Conservation (phyloP, 371 early-diverging fungal genomes). For the Rhizopus arrhizus region DNA sequence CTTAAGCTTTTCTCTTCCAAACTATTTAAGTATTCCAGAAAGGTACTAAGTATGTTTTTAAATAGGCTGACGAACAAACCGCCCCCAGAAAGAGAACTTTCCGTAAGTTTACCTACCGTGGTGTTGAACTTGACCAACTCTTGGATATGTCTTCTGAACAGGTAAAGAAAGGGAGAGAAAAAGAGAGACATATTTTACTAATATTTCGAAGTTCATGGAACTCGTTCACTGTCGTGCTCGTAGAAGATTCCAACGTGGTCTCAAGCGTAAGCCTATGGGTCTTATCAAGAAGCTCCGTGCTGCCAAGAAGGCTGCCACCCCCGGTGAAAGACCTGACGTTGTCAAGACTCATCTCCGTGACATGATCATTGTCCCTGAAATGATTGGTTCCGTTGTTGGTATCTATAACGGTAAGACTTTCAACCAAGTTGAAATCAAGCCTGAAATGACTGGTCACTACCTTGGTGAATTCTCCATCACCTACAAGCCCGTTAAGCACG, state of each 20-base stretch:
- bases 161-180: conserved; percentile 30
- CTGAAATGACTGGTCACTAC: conserved; percentile 99
- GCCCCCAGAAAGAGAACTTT: conserved; percentile 90
- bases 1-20: no score
- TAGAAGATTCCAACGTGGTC: conserved; percentile 96
- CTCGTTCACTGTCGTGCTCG: conserved; percentile 95
- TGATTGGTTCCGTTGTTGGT: conserved; percentile 98
- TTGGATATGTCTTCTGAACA: conserved; percentile 89
- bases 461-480: conserved; percentile 95
- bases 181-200: neutral
- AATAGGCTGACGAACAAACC: conserved; percentile 53
- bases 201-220: conserved; percentile 75
- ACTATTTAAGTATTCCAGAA: no score
- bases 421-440: conserved; percentile 99
- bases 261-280: conserved; percentile 96
- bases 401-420: conserved; percentile 99
- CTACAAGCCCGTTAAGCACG: conserved; percentile 98
- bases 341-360: conserved; percentile 99
- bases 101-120: conserved; percentile 97
- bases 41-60: neutral
- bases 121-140: conserved; percentile 87
- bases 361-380: conserved; percentile 99
- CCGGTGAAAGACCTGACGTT: conserved; percentile 89
- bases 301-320: conserved; percentile 87
- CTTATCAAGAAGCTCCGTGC: conserved; percentile 94